Percentiles rank a stretch among this genome's conserved stretches.
These are phyloP conservation scores for Canavalia ensiformis DNA, from an alignment of 306 rosid genomes.

Conservation along the genomic window DNA sequence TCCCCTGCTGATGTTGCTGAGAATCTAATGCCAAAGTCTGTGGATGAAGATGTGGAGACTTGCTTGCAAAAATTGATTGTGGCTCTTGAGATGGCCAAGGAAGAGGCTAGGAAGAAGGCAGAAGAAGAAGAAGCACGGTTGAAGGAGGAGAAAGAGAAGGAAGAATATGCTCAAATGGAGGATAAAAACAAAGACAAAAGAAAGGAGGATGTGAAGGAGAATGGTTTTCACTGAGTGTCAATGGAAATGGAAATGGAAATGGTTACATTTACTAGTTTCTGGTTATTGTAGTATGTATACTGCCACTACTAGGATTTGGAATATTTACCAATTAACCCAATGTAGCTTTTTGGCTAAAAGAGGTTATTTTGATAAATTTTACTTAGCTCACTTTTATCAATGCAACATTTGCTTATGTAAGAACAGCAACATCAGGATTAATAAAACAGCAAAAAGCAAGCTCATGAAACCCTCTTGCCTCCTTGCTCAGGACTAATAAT, in stretches of 20 bases:
- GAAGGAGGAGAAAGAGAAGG: slow-evolving; percentile 52
- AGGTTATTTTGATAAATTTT: too few species aligned
- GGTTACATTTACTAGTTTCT: not conserved
- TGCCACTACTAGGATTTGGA: not conserved
- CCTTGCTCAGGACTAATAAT: too few species aligned
- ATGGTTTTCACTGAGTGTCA: slow-evolving; percentile 43
- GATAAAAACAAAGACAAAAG: not conserved
- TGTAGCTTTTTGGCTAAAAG: not conserved
- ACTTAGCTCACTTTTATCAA: too few species aligned
- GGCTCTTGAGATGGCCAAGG: slow-evolving; percentile 60
- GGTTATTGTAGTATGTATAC: not conserved
- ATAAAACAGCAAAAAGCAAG: too few species aligned
- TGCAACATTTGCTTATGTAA: too few species aligned
- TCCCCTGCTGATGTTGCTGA: slow-evolving; percentile 83
- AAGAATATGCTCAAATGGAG: not conserved
- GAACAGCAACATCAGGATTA: too few species aligned
- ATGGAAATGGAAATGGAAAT: not conserved
- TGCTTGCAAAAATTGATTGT: slow-evolving; percentile 63
- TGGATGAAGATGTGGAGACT: slow-evolving; percentile 45
- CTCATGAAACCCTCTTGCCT: too few species aligned
- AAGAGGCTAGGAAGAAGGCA: slow-evolving; percentile 43
- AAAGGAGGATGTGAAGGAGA: slow-evolving; percentile 39
- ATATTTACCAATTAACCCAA: not conserved
- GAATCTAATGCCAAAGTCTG: slow-evolving; percentile 72
- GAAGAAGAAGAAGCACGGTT: slow-evolving; percentile 52